Conservation (phyloP, 2,329 filamentous ascomycete genomes). For the Talaromyces sp. region DNA sequence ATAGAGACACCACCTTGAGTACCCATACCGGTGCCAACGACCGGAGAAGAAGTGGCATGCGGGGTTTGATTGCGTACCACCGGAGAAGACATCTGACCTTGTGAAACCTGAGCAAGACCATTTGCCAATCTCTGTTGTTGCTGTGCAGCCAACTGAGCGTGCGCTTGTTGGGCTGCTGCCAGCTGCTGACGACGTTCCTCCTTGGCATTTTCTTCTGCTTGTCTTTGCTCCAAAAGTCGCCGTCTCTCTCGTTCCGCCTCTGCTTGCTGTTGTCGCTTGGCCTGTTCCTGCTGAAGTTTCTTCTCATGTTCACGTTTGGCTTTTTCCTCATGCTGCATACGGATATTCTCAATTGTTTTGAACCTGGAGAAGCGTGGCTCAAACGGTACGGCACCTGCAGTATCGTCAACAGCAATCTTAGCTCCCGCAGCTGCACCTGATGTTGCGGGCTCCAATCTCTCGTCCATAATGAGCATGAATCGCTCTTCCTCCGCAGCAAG, state of each 20-base stretch:
- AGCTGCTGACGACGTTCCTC: slow-evolving; percentile 41
- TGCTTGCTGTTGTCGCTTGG: slow-evolving; percentile 47
- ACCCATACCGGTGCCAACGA: slow-evolving; percentile 39
- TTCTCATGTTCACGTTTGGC: slow-evolving; percentile 48
- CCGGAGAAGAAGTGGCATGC: slow-evolving; percentile 44
- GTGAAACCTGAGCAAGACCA: slow-evolving; percentile 31
- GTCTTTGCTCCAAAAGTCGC: slow-evolving; percentile 42
- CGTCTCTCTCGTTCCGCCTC: slow-evolving; percentile 50
- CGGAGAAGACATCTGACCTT: slow-evolving; percentile 47
- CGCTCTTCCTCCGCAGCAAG: slow-evolving; percentile 83
- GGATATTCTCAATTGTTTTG: slow-evolving; percentile 85
- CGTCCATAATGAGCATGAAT: slow-evolving; percentile 90
- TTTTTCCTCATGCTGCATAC: slow-evolving; percentile 70
- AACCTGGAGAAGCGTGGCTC: slow-evolving; percentile 87
- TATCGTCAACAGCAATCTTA: slow-evolving; percentile 67
- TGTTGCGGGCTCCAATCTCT: slow-evolving; percentile 64
- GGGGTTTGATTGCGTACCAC: slow-evolving; percentile 48
- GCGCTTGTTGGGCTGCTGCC: slow-evolving; percentile 48
- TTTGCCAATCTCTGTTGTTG: slow-evolving; percentile 53
- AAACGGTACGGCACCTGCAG: slow-evolving; percentile 68
- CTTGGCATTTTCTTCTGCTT: slow-evolving; percentile 43
- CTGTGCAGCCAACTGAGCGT: slow-evolving; percentile 39
- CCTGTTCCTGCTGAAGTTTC: slow-evolving; percentile 49
- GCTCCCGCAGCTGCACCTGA: slow-evolving; percentile 56
- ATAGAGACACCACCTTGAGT: slow-evolving; percentile 43